A percentile compares a stretch with the other conserved stretches of the same genome.
phyloP scores from a whole-genome alignment of 2,329 filamentous ascomycete species.

The Thermomyces lanuginosus region DNA sequence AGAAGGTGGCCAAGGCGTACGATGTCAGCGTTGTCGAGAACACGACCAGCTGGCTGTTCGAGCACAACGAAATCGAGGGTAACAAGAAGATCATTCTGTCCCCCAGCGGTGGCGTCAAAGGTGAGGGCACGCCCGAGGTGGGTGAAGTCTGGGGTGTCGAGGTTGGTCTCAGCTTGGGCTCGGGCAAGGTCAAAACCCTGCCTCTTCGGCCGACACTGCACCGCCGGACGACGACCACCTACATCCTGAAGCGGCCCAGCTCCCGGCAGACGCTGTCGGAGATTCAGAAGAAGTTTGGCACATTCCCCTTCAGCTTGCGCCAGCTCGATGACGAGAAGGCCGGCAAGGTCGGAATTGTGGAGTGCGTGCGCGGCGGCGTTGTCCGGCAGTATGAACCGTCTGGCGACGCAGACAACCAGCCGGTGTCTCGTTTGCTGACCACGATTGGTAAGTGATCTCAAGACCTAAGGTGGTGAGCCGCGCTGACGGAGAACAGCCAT shows the following conservation, averaged over 20 bases:
- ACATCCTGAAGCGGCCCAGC: conserved; percentile 82
- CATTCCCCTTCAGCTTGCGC: conserved; percentile 92
- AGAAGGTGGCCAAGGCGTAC: conserved; percentile 83
- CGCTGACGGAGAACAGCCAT: conserved; percentile 46
- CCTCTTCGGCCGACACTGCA: conserved; percentile 81
- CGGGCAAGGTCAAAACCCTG: conserved; percentile 86
- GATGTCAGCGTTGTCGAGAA: conserved; percentile 90
- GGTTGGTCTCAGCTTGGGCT: conserved; percentile 77
- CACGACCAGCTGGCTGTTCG: conserved; percentile 94
- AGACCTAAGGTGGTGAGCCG: conserved; percentile 10
- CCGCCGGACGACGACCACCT: conserved; percentile 80
- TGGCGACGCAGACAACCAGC: conserved; percentile 74
- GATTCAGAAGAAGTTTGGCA: conserved; percentile 92
- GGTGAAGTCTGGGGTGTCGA: conserved; percentile 97
- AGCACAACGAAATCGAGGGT: conserved; percentile 92
- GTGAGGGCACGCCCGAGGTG: conserved; percentile 73
- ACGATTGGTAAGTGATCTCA: conserved; percentile 61
- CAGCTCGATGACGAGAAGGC: conserved; percentile 94
- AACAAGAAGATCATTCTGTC: conserved; percentile 96
- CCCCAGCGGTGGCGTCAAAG: conserved; percentile 65
- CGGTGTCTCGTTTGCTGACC: conserved; percentile 74
- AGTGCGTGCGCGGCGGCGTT: conserved; percentile 85
- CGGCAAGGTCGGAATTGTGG: conserved; percentile 87
- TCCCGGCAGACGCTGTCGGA: conserved; percentile 86
- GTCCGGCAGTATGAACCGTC: conserved; percentile 93